These are phyloP conservation scores for Kazachstania sp. DNA, from an alignment of 1,139 yeast genomes.

Conservation along the genomic window DNA sequence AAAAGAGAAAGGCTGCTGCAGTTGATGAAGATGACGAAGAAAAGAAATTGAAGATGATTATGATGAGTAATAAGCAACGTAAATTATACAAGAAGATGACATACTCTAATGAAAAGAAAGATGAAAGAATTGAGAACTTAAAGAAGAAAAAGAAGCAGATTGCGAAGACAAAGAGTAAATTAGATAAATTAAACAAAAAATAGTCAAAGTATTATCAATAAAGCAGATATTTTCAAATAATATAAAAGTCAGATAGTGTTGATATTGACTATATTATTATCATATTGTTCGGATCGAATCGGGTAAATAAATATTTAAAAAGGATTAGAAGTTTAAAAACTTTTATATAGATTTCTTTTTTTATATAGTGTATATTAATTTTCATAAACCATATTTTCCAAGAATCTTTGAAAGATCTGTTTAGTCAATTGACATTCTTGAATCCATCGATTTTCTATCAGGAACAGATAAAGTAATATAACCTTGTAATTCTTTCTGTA, in stretches of 20 bases:
- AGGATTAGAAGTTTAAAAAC: too few relatives aligned
- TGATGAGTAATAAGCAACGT: slow-evolving; percentile 97
- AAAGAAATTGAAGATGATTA: slow-evolving; percentile 80
- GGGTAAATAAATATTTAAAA: too few relatives aligned
- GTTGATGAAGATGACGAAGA: slow-evolving; percentile 59
- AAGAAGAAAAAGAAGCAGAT: slow-evolving; percentile 72
- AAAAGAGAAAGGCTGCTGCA: slow-evolving; percentile 34
- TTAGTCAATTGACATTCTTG: slow-evolving; percentile 37
- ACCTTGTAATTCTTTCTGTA: slow-evolving; percentile 60
- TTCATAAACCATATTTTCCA: too few relatives aligned
- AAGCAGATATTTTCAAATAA: not conserved
- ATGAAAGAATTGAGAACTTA: slow-evolving; percentile 64
- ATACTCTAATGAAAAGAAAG: slow-evolving; percentile 81
- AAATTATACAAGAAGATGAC: slow-evolving; percentile 93
- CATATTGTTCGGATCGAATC: not conserved
- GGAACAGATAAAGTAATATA: slow-evolving; percentile 63
- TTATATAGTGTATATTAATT: too few relatives aligned
- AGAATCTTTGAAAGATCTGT: not conserved
- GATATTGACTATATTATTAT: not conserved
- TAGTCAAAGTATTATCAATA: slow-evolving; percentile 5
- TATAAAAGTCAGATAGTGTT: not conserved
- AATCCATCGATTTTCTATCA: slow-evolving; percentile 73
- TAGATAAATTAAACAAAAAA: slow-evolving; percentile 36
- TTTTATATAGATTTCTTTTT: too few relatives aligned
- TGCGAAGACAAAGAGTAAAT: slow-evolving; percentile 55